Evolutionary conservation across 768 basidiomycete genomes (phyloP).

Genomic region (Russula virescens): DNA sequence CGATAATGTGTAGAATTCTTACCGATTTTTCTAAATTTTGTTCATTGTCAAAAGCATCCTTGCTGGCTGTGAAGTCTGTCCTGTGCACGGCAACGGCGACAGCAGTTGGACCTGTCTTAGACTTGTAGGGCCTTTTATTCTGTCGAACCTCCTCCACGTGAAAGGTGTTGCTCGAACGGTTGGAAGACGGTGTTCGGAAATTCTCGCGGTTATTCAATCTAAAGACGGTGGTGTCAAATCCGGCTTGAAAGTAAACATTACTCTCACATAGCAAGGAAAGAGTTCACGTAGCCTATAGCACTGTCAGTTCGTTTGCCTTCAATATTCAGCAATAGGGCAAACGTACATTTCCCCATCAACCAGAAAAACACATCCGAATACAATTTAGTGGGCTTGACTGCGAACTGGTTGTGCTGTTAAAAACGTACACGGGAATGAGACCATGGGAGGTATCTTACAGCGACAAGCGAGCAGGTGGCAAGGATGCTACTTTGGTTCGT

Average conservation of each 20-base stretch:
- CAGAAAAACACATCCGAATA: conserved; percentile 48
- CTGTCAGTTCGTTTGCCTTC: neutral
- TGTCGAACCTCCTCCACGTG: neutral
- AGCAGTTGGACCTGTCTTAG: neutral
- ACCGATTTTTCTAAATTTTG: too few relatives aligned
- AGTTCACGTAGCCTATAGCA: conserved; percentile 42
- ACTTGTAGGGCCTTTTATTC: neutral
- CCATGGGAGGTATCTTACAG: conserved; percentile 5
- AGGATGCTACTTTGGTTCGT: conserved; percentile 18
- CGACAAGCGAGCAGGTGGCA: conserved; percentile 16
- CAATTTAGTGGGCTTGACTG: conserved; percentile 37
- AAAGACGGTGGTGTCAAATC: neutral
- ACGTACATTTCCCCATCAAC: conserved; percentile 46
- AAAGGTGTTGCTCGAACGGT: neutral
- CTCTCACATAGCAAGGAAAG: conserved; percentile 46
- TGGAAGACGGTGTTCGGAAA: neutral
- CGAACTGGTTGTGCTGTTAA: conserved; percentile 18
- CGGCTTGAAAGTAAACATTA: too few relatives aligned
- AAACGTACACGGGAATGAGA: neutral
- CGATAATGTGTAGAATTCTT: too few relatives aligned
- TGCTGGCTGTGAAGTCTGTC: neutral
- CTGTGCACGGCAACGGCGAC: neutral
- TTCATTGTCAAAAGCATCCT: neutral
- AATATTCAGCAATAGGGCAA: neutral
- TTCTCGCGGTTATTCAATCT: conserved; percentile 14